Evolutionary conservation across 345 rosid genomes (phyloP), one percentile per base, ranked within the genome.

Genomic region (Carallia brachiata): DNA sequence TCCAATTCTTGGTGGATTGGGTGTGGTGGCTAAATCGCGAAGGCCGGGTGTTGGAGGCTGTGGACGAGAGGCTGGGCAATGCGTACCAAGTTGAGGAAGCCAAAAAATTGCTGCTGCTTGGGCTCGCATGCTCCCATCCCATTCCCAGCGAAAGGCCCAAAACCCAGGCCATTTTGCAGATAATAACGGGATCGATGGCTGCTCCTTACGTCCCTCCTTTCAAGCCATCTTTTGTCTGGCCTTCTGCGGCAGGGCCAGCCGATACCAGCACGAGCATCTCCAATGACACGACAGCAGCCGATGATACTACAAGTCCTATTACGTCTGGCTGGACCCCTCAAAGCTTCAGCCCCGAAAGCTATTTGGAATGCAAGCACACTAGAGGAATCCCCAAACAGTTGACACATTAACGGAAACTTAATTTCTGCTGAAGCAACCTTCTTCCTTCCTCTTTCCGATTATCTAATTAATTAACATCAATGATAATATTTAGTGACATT

Each of bases 11-110:
- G 59, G 84, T 77, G 8, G 86, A 87, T 54, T 86, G 87, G 88
- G 85, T 86, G 2, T 88, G 92, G 92, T 78, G 60, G 52, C 78
- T 86, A 19, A 81, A 86, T 39, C 75, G 83, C 1, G 85, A 86
- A 66, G 81, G 82, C 27, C 72, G 75, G 48, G 65, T 86, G 13
- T 70, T 80, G 7, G 89, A 88, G 32, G 89, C 85, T 0, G 85
- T 84, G 23, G 90, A 86, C 57, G 56, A 66, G 47, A 80, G 85
- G 52, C 63, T 86, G n/a, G 72, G 69, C 1, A 39, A 19, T 13
- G 82, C 83, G 9, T 86, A 68, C 48, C 77, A 9, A 0, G 73
- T 0, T 4, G 84, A 80, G 56, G 89, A 88, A 68, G 84, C 81
- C 1, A 56, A 79, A 59, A 80, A 85, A 75, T 73, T 86, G 62